Conservation (phyloP, 1,284 basidiomycete species). For the Anthracocystis setariae region DNA sequence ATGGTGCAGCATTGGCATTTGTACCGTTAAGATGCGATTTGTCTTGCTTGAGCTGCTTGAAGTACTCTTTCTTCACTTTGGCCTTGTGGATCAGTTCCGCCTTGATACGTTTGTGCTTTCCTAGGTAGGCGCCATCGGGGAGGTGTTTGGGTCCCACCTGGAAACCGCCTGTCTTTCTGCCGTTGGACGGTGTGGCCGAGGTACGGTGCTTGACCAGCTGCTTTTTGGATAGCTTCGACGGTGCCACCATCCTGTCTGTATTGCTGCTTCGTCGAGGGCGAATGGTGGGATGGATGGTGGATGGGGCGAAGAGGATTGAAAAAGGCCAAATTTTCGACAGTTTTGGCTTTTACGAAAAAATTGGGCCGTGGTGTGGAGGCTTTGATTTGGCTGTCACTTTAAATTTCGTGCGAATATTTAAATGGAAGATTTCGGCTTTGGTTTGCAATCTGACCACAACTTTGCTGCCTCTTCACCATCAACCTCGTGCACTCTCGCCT, state of each 20-base stretch:
- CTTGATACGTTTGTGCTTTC: constrained; percentile 71
- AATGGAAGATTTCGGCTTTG: constrained; percentile 1
- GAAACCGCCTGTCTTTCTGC: constrained; percentile 54
- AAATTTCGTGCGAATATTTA: constrained; percentile 20
- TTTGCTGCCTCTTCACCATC: constrained; percentile 5
- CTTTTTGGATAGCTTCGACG: constrained; percentile 41
- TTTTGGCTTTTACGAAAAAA: too few species aligned
- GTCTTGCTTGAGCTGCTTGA: constrained; percentile 70
- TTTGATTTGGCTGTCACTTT: background rate
- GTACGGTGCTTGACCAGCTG: constrained; percentile 61
- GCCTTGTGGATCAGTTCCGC: constrained; percentile 71
- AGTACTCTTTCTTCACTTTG: constrained; percentile 71
- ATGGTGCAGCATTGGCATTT: constrained; percentile 22
- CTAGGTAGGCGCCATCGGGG: constrained; percentile 64
- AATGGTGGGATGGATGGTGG: background rate
- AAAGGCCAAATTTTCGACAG: constrained; percentile 1
- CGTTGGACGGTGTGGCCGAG: constrained; percentile 16
- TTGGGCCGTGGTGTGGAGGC: background rate
- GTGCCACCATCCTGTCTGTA: constrained; percentile 11
- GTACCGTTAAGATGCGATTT: constrained; percentile 38
- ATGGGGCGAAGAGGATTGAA: constrained; percentile 3
- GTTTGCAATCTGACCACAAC: too few species aligned
- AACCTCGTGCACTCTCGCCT: background rate
- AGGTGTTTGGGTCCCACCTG: constrained; percentile 62
- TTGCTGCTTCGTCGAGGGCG: background rate